Evolutionary conservation across 768 basidiomycete species (phyloP).

Genomic region (Pulveroboletus frians): DNA sequence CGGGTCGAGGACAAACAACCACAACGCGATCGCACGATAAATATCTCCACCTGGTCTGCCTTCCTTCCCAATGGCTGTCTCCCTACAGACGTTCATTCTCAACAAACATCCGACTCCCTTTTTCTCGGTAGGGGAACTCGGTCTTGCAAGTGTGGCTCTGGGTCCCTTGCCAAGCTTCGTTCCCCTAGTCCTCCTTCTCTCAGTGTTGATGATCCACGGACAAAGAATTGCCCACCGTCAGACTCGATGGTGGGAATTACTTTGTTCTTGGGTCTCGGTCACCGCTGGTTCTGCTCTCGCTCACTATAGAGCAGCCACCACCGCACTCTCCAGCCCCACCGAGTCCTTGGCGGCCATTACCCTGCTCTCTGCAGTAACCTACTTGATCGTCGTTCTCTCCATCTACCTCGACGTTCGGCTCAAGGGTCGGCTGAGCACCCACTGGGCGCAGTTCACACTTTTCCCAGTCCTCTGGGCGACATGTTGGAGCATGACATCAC

Average conservation of each 20-base stretch:
- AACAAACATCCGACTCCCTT: conserved; percentile 19
- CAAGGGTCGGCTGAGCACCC: conserved; percentile 24
- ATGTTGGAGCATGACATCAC: conserved; percentile 51
- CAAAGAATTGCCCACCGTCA: conserved; percentile 28
- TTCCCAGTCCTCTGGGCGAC: conserved; percentile 72
- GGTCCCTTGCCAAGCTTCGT: conserved; percentile 30
- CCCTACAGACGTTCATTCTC: conserved; percentile 24
- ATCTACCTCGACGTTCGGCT: conserved; percentile 38
- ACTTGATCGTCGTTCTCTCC: conserved; percentile 37
- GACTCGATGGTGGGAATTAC: conserved; percentile 25
- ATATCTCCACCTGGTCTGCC: conserved; percentile 9
- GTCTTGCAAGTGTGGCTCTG: conserved; percentile 24
- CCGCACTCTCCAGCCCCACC: conserved; percentile 51
- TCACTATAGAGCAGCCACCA: conserved; percentile 39
- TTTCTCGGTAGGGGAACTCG: conserved; percentile 22
- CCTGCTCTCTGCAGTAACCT: conserved; percentile 39
- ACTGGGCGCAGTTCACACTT: conserved; percentile 44
- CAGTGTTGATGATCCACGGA: conserved; percentile 27
- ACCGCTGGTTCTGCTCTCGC: conserved; percentile 39
- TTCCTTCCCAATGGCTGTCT: conserved; percentile 10
- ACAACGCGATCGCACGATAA: conserved; percentile 13
- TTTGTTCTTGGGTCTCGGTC: conserved; percentile 35
- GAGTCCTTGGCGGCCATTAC: conserved; percentile 46
- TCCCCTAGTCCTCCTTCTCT: conserved; percentile 29
- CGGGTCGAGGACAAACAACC: conserved; percentile 21